Conservation (phyloP, 768 basidiomycete species). For the Dictyophora rubrovolvata region DNA sequence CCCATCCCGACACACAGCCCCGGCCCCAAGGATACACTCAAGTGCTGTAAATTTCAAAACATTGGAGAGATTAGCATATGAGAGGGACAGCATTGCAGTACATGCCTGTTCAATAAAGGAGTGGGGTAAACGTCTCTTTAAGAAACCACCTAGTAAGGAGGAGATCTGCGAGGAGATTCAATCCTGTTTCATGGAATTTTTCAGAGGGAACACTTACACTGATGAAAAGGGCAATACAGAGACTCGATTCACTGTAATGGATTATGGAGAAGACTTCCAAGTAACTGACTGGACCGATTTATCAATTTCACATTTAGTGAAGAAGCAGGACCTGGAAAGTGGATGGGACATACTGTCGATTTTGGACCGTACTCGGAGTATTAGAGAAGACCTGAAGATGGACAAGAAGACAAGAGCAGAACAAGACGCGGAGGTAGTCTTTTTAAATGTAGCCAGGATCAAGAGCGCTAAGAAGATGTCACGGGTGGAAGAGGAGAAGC, state of each 20-base stretch:
- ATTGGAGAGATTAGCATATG: not conserved
- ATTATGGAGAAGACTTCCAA: not conserved
- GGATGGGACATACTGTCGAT: not conserved
- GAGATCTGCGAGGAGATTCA: not conserved
- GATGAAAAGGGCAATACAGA: not conserved
- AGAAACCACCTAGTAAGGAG: not conserved
- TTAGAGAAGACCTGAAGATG: not conserved
- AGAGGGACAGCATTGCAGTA: not conserved
- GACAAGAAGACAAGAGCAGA: not conserved
- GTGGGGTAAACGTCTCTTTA: not conserved
- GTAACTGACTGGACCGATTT: not conserved
- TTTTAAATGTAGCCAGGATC: not conserved
- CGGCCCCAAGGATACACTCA: not conserved
- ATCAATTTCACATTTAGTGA: not conserved
- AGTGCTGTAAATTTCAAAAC: not conserved
- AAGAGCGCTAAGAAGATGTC: not conserved
- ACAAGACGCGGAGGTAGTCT: not conserved
- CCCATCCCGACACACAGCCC: not conserved
- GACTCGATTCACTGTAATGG: not conserved
- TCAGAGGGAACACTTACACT: not conserved
- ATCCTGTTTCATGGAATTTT: not conserved
- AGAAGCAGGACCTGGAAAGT: not conserved
- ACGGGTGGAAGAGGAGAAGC: no score
- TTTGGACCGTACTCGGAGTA: not conserved
- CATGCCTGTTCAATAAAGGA: not conserved